Evolutionary conservation across 192 early-diverging fungal species (phyloP), one percentile per base, ranked within the genome.

Genomic region (Mortierella claussenii): DNA sequence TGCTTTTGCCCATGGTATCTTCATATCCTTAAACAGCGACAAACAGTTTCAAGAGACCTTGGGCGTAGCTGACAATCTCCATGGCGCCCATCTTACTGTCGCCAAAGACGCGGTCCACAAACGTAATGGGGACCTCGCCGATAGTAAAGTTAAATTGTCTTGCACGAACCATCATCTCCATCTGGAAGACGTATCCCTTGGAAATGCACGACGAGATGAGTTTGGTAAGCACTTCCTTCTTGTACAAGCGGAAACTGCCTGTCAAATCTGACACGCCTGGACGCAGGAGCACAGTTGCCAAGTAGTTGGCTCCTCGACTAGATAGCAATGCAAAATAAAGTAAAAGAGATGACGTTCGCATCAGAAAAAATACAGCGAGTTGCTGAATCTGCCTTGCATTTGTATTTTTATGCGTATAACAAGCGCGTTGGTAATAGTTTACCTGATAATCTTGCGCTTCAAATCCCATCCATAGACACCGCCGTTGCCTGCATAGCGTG

Each of bases 91-190:
- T 91, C 82, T 99, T 99, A 55, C 88, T 91, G 75, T 97, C 96
- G 18, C 97, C 97, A 83, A 92, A 99, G 52, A 99, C 95, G 50
- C 97, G 92, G 79, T 99, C 97, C 12, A 99, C 97, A 87, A 99
- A 99, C 8, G 97, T 97, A 80, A 99, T 99, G 7, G 95, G 95
- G 3, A 93, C 89, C 78, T 99, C 96, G 23, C 93, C 95, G 56
- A 99, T 92, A 6, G 88, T 80, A 61, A 80, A 97, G 62, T 90
- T 85, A 66, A 97, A 88, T 80, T 97, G 95, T 65, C 96, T 86
- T 49, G 97, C 97, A 26, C 96, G 91, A 12, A 99, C 93, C 90
- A 99, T 99, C 94, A 99, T 97, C 78, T 99, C 97, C 96, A 97
- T 97, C 81, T 99, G 97, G 86, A 99, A 99, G 24, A 97, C 96